Conservation (phyloP, 202 grass and related monocot species). For the Panicum hallii region DNA sequence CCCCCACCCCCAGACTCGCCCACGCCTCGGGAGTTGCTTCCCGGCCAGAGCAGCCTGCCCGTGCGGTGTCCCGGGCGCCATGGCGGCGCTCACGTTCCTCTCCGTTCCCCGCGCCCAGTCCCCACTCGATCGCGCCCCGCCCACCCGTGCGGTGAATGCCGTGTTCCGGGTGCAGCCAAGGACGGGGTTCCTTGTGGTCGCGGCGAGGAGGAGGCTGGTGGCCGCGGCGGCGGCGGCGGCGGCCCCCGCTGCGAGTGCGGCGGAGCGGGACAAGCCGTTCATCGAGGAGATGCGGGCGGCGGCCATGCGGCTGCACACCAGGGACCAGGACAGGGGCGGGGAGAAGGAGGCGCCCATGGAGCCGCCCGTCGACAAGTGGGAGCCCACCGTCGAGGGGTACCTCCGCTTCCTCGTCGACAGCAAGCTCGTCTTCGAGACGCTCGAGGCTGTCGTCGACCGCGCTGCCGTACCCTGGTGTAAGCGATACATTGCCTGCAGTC, state of each 20-base stretch:
- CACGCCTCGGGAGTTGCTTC: too few relatives aligned
- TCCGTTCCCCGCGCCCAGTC: too few relatives aligned
- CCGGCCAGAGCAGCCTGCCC: too few relatives aligned
- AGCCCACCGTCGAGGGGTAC: slow-evolving; percentile 66
- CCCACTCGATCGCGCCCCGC: background rate
- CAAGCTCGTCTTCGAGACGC: slow-evolving; percentile 73
- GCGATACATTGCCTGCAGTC: too few relatives aligned
- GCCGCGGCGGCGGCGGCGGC: slow-evolving; percentile 30
- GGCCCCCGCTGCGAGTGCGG: slow-evolving; percentile 22
- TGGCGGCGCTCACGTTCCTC: too few relatives aligned
- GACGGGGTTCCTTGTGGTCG: background rate
- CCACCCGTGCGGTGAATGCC: background rate
- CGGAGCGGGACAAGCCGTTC: slow-evolving; percentile 47
- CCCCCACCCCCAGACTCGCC: too few relatives aligned
- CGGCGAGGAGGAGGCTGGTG: slow-evolving; percentile 19
- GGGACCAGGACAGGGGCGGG: slow-evolving; percentile 75
- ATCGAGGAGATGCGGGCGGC: slow-evolving; percentile 85
- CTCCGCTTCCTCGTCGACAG: slow-evolving; percentile 88
- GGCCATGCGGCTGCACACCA: slow-evolving; percentile 90
- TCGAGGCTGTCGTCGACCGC: slow-evolving; percentile 69
- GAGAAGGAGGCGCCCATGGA: slow-evolving; percentile 66
- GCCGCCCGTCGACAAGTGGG: slow-evolving; percentile 66
- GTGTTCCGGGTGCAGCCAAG: background rate
- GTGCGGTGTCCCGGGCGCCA: too few relatives aligned
- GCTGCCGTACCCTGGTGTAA: slow-evolving; percentile 65